Conservation (phyloP, 1,139 yeast species). For the Magnusiomyces tetraspermus region DNA sequence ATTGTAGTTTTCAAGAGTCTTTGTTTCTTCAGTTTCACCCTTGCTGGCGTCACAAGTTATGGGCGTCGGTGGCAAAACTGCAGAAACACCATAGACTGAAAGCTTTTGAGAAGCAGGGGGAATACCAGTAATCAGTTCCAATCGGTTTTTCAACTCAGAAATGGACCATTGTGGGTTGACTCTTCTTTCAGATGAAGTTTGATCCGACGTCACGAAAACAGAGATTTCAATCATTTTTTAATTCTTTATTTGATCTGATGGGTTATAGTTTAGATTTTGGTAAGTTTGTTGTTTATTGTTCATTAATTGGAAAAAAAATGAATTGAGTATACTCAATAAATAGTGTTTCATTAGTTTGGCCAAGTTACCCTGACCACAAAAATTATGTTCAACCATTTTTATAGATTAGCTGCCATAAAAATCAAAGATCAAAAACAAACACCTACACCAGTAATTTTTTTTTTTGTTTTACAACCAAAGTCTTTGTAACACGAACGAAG, state of each 20-base stretch:
- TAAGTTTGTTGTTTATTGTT: background rate
- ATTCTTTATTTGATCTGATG: too few species aligned
- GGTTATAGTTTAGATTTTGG: background rate
- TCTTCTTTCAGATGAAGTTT: slow-evolving; percentile 63
- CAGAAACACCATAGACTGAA: slow-evolving; percentile 37
- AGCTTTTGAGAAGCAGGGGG: slow-evolving; percentile 51
- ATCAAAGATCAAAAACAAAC: too few species aligned
- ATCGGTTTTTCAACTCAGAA: slow-evolving; percentile 43
- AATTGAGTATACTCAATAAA: background rate
- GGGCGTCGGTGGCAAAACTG: slow-evolving; percentile 18
- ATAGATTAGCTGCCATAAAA: too few species aligned
- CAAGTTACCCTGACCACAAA: background rate
- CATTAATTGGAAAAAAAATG: too few species aligned
- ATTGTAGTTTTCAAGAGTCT: slow-evolving; percentile 21
- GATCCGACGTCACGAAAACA: slow-evolving; percentile 52
- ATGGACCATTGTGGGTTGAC: slow-evolving; percentile 58
- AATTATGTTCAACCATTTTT: too few species aligned
- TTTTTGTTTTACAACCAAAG: background rate
- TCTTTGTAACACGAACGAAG: too few species aligned
- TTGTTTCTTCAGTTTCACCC: slow-evolving; percentile 14
- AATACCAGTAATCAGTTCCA: slow-evolving; percentile 74
- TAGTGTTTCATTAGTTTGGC: background rate
- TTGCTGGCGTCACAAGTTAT: background rate
- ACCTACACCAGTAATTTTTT: too few species aligned
- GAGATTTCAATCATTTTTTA: slow-evolving; percentile 30